phyloP scores from a whole-genome alignment of 805 yeast genomes.

The Yamadazyma scolyti region DNA sequence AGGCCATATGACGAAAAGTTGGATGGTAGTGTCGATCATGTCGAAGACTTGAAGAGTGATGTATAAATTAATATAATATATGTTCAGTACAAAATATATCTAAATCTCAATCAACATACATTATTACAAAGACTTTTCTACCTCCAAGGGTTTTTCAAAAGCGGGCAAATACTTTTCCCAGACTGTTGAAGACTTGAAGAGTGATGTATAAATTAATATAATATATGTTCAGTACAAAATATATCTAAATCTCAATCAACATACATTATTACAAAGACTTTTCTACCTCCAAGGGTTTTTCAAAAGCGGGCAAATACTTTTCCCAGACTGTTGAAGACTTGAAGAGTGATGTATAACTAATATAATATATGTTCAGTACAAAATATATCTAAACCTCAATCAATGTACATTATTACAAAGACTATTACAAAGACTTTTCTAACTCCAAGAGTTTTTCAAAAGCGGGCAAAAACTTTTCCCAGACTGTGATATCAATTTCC shows the following conservation, averaged over 20 bases:
- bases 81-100: neutral
- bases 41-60: constrained; percentile 1
- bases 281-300: neutral
- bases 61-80: neutral
- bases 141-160: neutral
- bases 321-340: constrained; percentile 1
- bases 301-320: neutral
- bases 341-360: neutral
- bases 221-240: neutral
- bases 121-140: neutral
- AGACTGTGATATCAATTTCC: constrained; percentile 15
- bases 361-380: neutral
- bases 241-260: neutral
- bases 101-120: too few species aligned
- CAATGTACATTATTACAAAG: too few species aligned
- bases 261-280: too few species aligned
- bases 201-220: neutral
- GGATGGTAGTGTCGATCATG: constrained; percentile 5
- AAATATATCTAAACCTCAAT: neutral
- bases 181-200: constrained; percentile 1
- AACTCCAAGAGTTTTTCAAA: constrained; percentile 8
- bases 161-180: neutral
- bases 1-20: constrained; percentile 4
- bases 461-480: constrained; percentile 12
- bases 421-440: constrained; percentile 9